phyloP scores from a whole-genome alignment of 371 early-diverging fungal species.

The Rhizomucor pusillus region DNA sequence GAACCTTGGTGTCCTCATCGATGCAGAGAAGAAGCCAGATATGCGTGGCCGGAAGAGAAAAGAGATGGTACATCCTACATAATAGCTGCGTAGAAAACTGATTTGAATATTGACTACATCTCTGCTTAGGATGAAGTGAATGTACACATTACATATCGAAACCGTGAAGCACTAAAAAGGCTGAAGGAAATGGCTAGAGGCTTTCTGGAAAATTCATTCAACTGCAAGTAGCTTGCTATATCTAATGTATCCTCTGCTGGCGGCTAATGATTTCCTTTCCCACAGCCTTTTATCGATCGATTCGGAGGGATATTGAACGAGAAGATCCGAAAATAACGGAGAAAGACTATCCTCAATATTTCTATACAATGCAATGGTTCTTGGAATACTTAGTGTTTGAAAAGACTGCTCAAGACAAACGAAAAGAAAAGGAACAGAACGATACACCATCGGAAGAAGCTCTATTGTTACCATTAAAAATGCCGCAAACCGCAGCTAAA shows the following conservation, averaged over 20 bases:
- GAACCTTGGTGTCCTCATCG: slow-evolving; percentile 39
- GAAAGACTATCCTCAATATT: slow-evolving; percentile 43
- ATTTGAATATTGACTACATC: neutral
- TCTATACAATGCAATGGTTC: slow-evolving; percentile 38
- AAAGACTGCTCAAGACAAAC: slow-evolving; percentile 13
- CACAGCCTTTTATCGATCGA: slow-evolving; percentile 54
- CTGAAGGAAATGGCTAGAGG: slow-evolving; percentile 34
- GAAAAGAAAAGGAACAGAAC: slow-evolving; percentile 6
- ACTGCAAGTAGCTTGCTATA: slow-evolving; percentile 38
- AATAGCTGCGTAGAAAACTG: neutral
- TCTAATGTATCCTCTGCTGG: neutral
- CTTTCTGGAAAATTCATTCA: slow-evolving; percentile 59
- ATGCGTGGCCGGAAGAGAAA: slow-evolving; percentile 33
- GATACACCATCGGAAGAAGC: neutral
- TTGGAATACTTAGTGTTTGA: slow-evolving; percentile 33
- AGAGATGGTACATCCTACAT: slow-evolving; percentile 13
- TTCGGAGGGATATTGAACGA: slow-evolving; percentile 60
- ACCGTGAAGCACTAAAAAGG: slow-evolving; percentile 17
- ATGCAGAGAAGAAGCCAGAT: slow-evolving; percentile 39
- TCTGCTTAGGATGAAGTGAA: slow-evolving; percentile 19
- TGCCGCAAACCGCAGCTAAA: neutral
- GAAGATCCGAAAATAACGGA: slow-evolving; percentile 55
- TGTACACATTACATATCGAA: slow-evolving; percentile 21
- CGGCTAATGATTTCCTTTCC: neutral
- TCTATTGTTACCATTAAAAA: slow-evolving; percentile 1